A percentile compares a stretch with the other conserved stretches of the same genome.
Conservation (phyloP, 768 basidiomycete genomes). For the Postia placenta region DNA sequence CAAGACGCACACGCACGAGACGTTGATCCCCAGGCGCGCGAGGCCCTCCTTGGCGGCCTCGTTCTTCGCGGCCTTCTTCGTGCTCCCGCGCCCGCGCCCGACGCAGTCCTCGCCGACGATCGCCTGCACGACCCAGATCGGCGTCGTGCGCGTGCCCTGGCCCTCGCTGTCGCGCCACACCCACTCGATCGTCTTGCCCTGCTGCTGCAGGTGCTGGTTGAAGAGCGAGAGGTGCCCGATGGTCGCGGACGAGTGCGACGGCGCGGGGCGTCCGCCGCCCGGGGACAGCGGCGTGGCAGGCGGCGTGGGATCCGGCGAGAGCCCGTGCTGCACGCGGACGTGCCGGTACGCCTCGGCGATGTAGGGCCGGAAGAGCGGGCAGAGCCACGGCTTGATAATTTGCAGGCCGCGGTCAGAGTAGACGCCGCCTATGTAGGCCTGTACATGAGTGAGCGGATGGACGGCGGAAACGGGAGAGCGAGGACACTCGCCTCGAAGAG, state of each 20-base stretch:
- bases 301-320: slow-evolving; percentile 38
- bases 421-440: slow-evolving; percentile 80
- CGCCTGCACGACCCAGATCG: slow-evolving; percentile 67
- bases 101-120: slow-evolving; percentile 53
- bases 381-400: slow-evolving; percentile 53
- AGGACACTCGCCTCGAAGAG: slow-evolving; percentile 61
- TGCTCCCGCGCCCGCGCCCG: slow-evolving; percentile 62
- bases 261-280: slow-evolving; percentile 14
- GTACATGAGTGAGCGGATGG: neutral
- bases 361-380: slow-evolving; percentile 58
- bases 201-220: slow-evolving; percentile 69
- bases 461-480: neutral
- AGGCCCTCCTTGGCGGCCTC: slow-evolving; percentile 78
- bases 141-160: slow-evolving; percentile 56
- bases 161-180: slow-evolving; percentile 45
- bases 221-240: slow-evolving; percentile 72
- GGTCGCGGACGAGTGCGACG: slow-evolving; percentile 23
- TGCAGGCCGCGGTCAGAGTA: slow-evolving; percentile 65
- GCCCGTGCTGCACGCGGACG: slow-evolving; percentile 62
- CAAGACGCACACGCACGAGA: slow-evolving; percentile 29
- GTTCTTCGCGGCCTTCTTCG: slow-evolving; percentile 75
- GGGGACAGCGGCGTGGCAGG: slow-evolving; percentile 8
- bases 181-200: slow-evolving; percentile 61
- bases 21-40: slow-evolving; percentile 28
- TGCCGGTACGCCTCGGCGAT: slow-evolving; percentile 51